phyloP scores from a whole-genome alignment of 371 early-diverging fungal species.

The Syncephalastrum sp. region DNA sequence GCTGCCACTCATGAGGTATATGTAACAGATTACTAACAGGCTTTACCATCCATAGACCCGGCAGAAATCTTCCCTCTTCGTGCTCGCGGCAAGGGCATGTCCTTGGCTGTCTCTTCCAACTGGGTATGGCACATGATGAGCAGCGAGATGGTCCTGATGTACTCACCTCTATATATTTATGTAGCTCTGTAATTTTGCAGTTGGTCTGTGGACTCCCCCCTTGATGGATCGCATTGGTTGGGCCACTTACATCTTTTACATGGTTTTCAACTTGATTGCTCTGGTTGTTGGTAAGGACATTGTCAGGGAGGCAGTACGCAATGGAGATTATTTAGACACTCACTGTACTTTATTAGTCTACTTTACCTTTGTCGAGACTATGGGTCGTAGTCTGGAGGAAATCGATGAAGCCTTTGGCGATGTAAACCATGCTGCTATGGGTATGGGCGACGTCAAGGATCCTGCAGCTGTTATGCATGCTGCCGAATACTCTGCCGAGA shows the following conservation, averaged over 20 bases:
- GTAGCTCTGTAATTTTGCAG: conserved; percentile 37
- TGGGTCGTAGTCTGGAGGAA: conserved; percentile 49
- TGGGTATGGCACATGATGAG: conserved; percentile 23
- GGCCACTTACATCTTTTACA: conserved; percentile 56
- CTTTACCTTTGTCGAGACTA: conserved; percentile 47
- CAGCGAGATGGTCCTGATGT: no score
- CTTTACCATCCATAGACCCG: conserved; percentile 31
- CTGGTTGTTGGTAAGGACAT: conserved; percentile 10
- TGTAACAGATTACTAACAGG: no score
- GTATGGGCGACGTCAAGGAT: no score
- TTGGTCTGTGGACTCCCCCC: conserved; percentile 37
- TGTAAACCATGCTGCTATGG: conserved; percentile 10
- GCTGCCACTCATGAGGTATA: neutral
- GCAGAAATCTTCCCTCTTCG: conserved; percentile 61
- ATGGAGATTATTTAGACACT: no score
- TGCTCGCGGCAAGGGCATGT: conserved; percentile 39
- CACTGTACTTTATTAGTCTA: conserved; percentile 11
- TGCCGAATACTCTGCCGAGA: no score
- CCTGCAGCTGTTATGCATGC: no score
- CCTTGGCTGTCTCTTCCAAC: conserved; percentile 58
- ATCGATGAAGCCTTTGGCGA: conserved; percentile 49
- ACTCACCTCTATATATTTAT: neutral
- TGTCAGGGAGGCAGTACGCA: no score
- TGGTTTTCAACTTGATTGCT: conserved; percentile 31
- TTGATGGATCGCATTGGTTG: conserved; percentile 52